A percentile compares a stretch with the other conserved stretches of the same genome.
phyloP scores from a whole-genome alignment of 139 green algal genomes.

The Limnomonas spitsbergensis region DNA sequence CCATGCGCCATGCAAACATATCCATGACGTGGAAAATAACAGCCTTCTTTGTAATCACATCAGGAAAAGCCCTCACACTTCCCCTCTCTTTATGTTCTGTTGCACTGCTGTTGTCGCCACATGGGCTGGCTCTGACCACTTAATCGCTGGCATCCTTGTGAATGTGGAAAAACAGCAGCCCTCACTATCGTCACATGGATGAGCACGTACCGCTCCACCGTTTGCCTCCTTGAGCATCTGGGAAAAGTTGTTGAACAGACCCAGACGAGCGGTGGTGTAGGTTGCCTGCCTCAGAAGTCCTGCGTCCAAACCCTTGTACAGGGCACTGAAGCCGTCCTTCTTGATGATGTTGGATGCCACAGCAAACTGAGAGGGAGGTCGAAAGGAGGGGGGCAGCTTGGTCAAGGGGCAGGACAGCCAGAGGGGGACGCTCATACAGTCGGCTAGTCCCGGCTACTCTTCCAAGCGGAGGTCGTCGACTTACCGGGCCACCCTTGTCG shows the following conservation, averaged over 20 bases:
- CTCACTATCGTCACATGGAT: too few species aligned
- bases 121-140: too few species aligned
- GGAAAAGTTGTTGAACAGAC: constrained; percentile 77
- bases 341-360: constrained; percentile 68
- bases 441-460: too few species aligned
- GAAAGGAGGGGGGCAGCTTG: background rate
- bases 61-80: too few species aligned
- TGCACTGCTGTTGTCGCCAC: too few species aligned
- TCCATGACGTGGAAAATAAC: too few species aligned
- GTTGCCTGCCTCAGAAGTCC: constrained; percentile 95
- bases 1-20: too few species aligned
- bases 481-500: constrained; percentile 79
- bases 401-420: background rate
- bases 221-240: constrained; percentile 42
- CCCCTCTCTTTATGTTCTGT: too few species aligned
- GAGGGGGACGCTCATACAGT: too few species aligned
- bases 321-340: constrained; percentile 68
- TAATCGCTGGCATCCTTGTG: too few species aligned
- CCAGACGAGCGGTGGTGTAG: constrained; percentile 97
- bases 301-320: constrained; percentile 94
- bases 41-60: too few species aligned
- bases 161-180: too few species aligned
- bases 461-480: constrained; percentile 17
- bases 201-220: constrained; percentile 18
- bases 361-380: constrained; percentile 47